Evolutionary conservation across 805 yeast species (phyloP), one percentile per base, ranked within the genome.

Genomic region (Wickerhamiella azymoides): DNA sequence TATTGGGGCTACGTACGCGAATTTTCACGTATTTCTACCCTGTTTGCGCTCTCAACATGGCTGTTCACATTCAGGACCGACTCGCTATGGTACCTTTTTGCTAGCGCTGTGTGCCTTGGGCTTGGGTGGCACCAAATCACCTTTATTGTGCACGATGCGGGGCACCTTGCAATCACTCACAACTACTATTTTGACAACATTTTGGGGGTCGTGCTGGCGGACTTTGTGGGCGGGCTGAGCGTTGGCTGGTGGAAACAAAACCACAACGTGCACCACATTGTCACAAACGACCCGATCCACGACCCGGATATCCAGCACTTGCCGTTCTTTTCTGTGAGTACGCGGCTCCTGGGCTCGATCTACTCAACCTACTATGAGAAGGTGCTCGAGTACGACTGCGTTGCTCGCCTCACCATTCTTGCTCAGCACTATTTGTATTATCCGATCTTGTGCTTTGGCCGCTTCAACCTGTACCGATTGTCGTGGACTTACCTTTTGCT

Each of bases 171-270:
- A 2, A 80, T 85, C 43, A 79, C 94, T 0, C 96, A 85, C 59
- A 68, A 81, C 54, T 85, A 80, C 62, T 80, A 78, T 53, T 39
- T 74, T 9, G 96, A 85, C 61, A 85, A 80, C 57, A 59, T 80
- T 16, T 68, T 83, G 47, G 93, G 94, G 1, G 74, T 79, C 61
- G 43, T 75, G 2, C 67, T 85, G 42, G 93, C 94, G 1, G 76
- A 83, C 50, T 85, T 71, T 67, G 62, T 77, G 43, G 96, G 96
- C n/a, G 96, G 96, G 0, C 68, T 85, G 36, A 82, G 94, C 39
- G 58, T 84, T 17, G 94, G 94, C 2, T 85, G 96, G 96, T 85
- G 96, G 96, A 86, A 85, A 55, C 70, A 88, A 44, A 85, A 83
- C 62, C 96, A 85, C 63, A 85, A 85, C 59, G 93, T 85, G n/a